These are phyloP conservation scores for Monilinia aucupariae DNA, from an alignment of 2,329 filamentous ascomycete species.

Conservation along the genomic window DNA sequence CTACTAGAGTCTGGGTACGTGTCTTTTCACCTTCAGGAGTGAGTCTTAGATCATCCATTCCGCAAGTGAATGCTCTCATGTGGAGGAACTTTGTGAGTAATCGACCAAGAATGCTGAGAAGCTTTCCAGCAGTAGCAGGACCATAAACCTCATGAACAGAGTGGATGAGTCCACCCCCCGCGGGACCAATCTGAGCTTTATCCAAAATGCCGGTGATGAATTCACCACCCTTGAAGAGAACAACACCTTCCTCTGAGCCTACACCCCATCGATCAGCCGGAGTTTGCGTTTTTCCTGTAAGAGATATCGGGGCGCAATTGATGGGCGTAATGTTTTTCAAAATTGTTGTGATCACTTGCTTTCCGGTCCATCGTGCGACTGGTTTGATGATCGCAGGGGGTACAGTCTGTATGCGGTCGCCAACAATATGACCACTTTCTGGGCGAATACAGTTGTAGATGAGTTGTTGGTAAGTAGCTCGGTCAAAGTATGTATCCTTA, in stretches of 20 bases:
- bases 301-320: conserved; percentile 69
- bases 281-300: conserved; percentile 74
- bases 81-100: conserved; percentile 84
- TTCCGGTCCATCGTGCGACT: conserved; percentile 81
- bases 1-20: conserved; percentile 62
- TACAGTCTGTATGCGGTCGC: conserved; percentile 74
- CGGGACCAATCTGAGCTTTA: conserved; percentile 89
- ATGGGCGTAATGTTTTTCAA: conserved; percentile 83
- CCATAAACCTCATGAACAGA: conserved; percentile 92
- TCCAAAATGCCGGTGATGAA: conserved; percentile 88
- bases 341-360: conserved; percentile 90
- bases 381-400: conserved; percentile 80
- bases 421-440: conserved; percentile 81
- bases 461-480: conserved; percentile 87
- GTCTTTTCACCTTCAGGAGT: conserved; percentile 71
- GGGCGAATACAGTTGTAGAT: conserved; percentile 85
- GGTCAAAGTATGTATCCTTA: conserved; percentile 83
- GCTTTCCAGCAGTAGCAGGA: conserved; percentile 74
- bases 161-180: conserved; percentile 81
- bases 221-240: conserved; percentile 81
- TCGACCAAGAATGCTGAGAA: conserved; percentile 83
- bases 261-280: conserved; percentile 73
- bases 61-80: conserved; percentile 93
- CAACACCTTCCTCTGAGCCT: conserved; percentile 69
- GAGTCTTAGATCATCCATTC: conserved; percentile 89